These are phyloP conservation scores for Fusarium sp. DNA, from an alignment of 2,329 filamentous ascomycete species.

Conservation along the genomic window DNA sequence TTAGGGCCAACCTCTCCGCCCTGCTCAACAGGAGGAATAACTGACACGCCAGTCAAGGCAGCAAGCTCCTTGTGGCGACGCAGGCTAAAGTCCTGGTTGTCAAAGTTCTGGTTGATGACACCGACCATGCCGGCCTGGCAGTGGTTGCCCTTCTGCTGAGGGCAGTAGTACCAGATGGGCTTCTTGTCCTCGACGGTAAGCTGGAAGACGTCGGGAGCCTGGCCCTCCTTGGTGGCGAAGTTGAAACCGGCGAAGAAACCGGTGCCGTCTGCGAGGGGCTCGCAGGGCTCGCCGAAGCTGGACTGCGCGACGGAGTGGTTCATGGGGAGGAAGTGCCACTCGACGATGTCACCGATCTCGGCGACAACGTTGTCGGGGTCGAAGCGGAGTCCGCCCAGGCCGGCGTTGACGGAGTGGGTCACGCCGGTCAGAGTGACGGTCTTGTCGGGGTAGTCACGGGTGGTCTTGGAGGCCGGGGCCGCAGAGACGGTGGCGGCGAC, in stretches of 20 bases:
- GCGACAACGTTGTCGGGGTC: slow-evolving; percentile 65
- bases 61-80: slow-evolving; percentile 55
- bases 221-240: slow-evolving; percentile 54
- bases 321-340: slow-evolving; percentile 67
- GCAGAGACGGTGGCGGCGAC: slow-evolving; percentile 50
- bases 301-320: slow-evolving; percentile 65
- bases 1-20: slow-evolving; percentile 57
- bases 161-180: slow-evolving; percentile 62
- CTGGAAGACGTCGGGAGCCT: slow-evolving; percentile 60
- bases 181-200: slow-evolving; percentile 56
- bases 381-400: slow-evolving; percentile 62
- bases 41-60: slow-evolving; percentile 48
- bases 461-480: slow-evolving; percentile 51
- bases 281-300: slow-evolving; percentile 59
- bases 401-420: slow-evolving; percentile 62
- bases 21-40: slow-evolving; percentile 52
- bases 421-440: slow-evolving; percentile 56
- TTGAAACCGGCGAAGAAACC: slow-evolving; percentile 63
- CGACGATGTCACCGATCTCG: slow-evolving; percentile 62
- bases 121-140: slow-evolving; percentile 65
- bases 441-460: slow-evolving; percentile 46
- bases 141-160: slow-evolving; percentile 58
- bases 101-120: slow-evolving; percentile 64
- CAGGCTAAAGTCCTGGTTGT: slow-evolving; percentile 55
- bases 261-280: slow-evolving; percentile 53